Percentiles rank a stretch among this genome's conserved stretches.
phyloP scores from a whole-genome alignment of 345 rosid species.

The Brassica incana region DNA sequence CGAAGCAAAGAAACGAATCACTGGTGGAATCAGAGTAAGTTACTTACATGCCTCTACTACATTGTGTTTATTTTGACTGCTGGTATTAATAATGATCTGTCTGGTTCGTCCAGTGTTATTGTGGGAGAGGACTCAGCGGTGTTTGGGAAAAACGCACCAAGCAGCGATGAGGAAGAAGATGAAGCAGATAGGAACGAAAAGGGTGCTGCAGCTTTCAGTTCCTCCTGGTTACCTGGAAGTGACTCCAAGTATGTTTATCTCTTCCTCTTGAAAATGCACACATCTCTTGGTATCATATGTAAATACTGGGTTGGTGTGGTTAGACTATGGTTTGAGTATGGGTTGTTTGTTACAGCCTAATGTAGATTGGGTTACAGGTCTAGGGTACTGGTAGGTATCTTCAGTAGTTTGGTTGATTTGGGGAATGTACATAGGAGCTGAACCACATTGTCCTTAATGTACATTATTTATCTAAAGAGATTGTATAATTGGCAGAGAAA shows the following conservation, averaged over 20 bases:
- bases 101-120: constrained; percentile 57
- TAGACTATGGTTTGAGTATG: neutral
- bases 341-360: neutral
- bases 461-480: neutral
- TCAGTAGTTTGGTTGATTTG: neutral
- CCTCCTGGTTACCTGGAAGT: constrained; percentile 83
- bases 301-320: neutral
- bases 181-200: constrained; percentile 47
- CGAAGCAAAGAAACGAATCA: constrained; percentile 64
- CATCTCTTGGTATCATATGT: neutral
- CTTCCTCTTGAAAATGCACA: neutral
- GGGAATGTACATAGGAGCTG: neutral
- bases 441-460: neutral
- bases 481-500: constrained; percentile 41
- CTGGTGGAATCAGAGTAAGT: constrained; percentile 82
- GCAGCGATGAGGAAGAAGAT: constrained; percentile 57
- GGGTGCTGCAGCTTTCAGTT: constrained; percentile 66
- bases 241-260: constrained; percentile 54
- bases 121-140: constrained; percentile 75
- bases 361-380: neutral
- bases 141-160: constrained; percentile 52
- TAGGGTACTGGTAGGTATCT: neutral
- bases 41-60: neutral
- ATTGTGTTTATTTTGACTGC: neutral
- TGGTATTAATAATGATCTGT: neutral